Evolutionary conservation across 768 basidiomycete species (phyloP).

Genomic region (Tricholoma matsutake): DNA sequence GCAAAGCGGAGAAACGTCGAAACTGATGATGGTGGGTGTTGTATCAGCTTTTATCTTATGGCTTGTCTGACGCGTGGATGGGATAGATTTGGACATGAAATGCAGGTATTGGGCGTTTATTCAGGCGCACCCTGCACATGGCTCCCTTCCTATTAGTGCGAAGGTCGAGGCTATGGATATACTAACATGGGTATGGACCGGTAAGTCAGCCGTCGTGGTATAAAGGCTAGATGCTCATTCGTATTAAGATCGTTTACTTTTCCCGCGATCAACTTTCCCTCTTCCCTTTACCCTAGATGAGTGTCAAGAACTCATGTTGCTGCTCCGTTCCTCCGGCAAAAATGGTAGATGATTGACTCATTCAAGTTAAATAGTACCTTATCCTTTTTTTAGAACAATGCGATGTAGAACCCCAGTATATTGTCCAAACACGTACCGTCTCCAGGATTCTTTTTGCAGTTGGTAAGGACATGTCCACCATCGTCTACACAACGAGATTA

Average conservation of each 20-base stretch:
- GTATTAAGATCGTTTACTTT: conserved; percentile 59
- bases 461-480: conserved; percentile 39
- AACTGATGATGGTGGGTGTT: conserved; percentile 44
- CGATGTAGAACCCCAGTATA: conserved; percentile 40
- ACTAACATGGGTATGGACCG: conserved; percentile 78
- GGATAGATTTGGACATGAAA: conserved; percentile 67
- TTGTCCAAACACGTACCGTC: conserved; percentile 60
- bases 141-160: conserved; percentile 50
- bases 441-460: conserved; percentile 66
- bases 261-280: conserved; percentile 50
- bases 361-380: background rate
- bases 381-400: conserved; percentile 20
- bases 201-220: conserved; percentile 27
- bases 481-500: background rate
- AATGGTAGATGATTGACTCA: background rate
- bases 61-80: background rate
- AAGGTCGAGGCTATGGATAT: conserved; percentile 69
- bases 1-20: conserved; percentile 21
- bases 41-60: background rate
- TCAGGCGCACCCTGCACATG: conserved; percentile 75
- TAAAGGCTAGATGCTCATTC: background rate
- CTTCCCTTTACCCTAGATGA: conserved; percentile 75
- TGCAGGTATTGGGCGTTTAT: conserved; percentile 82
- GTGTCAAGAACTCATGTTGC: conserved; percentile 66
- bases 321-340: conserved; percentile 46